These are phyloP conservation scores for Cantharellus anzutake DNA, from an alignment of 768 basidiomycete species.

Conservation along the genomic window DNA sequence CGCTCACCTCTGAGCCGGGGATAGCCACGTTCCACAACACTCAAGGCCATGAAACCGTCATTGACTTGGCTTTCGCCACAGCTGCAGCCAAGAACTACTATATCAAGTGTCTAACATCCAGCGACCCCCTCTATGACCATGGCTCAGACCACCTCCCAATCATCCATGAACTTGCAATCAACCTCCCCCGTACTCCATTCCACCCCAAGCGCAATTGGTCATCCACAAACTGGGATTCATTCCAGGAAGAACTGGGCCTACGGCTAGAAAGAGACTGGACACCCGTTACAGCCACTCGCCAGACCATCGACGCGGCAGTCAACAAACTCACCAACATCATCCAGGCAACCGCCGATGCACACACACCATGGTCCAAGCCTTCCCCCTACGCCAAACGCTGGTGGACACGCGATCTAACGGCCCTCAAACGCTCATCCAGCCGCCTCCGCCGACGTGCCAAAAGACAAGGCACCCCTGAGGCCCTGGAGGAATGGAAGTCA, in stretches of 20 bases:
- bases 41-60: constrained; percentile 1
- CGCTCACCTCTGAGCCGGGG: constrained; percentile 3
- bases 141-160: constrained; percentile 5
- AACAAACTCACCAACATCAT: neutral
- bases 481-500: neutral
- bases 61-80: constrained; percentile 3
- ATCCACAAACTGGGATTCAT: no score
- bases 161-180: neutral
- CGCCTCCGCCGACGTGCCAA: neutral
- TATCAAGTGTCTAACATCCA: neutral
- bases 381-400: constrained; percentile 5
- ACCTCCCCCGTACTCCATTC: neutral
- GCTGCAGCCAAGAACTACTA: neutral
- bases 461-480: neutral
- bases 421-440: neutral
- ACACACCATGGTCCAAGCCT: neutral
- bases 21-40: constrained; percentile 4
- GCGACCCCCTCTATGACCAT: constrained; percentile 1
- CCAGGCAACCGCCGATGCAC: neutral
- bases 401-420: constrained; percentile 4
- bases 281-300: neutral
- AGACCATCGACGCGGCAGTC: neutral
- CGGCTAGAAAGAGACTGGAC: no score
- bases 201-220: neutral
- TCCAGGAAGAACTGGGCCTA: neutral